These are phyloP conservation scores for Pseudogymnoascus sp. DNA, from an alignment of 2,329 filamentous ascomycete species.

Conservation along the genomic window DNA sequence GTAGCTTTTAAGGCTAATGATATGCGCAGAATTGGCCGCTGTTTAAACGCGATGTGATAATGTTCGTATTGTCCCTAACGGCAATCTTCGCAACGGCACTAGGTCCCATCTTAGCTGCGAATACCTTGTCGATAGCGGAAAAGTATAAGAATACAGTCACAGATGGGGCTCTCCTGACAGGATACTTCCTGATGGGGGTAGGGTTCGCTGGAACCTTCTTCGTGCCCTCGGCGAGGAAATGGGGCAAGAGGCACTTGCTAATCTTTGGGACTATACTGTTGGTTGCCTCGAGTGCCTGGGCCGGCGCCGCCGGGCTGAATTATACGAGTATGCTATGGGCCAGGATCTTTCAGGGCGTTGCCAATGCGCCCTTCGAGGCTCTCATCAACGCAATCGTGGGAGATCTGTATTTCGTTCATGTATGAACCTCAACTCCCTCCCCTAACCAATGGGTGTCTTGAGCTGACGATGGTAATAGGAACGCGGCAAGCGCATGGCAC, in stretches of 20 bases:
- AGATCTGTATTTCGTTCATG: conserved; percentile 84
- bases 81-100: conserved; percentile 78
- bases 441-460: neutral
- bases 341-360: conserved; percentile 77
- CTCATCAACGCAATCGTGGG: conserved; percentile 83
- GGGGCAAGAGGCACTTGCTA: conserved; percentile 88
- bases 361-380: conserved; percentile 80
- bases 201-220: conserved; percentile 75
- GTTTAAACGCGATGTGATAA: conserved; percentile 75
- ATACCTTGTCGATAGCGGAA: conserved; percentile 68
- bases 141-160: conserved; percentile 60
- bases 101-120: conserved; percentile 79
- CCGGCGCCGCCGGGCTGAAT: conserved; percentile 54
- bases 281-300: conserved; percentile 69
- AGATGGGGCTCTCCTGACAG: conserved; percentile 72
- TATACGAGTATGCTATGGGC: conserved; percentile 70
- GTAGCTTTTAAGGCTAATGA: conserved; percentile 15
- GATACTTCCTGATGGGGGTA: conserved; percentile 77
- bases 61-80: conserved; percentile 66
- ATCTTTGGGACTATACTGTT: conserved; percentile 67
- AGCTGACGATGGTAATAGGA: conserved; percentile 35
- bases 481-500: conserved; percentile 78
- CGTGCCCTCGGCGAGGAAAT: conserved; percentile 79
- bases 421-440: conserved; percentile 37
- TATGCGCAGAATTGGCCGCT: conserved; percentile 65